phyloP scores from a whole-genome alignment of 331 rosid species.

The Quercus tomentella region DNA sequence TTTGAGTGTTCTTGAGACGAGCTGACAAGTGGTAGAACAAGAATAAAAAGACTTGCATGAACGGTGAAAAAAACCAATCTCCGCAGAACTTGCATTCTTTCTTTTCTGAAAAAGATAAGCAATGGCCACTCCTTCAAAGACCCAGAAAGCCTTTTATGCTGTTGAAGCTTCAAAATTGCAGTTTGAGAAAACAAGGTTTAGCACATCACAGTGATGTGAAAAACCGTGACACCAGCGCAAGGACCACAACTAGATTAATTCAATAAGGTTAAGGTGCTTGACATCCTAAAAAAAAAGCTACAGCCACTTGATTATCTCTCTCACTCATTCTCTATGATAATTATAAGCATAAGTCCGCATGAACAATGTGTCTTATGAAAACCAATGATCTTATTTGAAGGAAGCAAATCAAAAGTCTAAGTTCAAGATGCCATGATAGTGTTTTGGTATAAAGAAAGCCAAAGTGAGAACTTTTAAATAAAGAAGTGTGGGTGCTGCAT shows the following conservation, averaged over 20 bases:
- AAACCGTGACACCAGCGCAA: neutral
- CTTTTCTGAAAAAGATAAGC: slow-evolving; percentile 19
- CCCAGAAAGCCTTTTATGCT: slow-evolving; percentile 7
- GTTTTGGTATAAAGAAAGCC: neutral
- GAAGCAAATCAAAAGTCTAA: slow-evolving; percentile 1
- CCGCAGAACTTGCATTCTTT: slow-evolving; percentile 37
- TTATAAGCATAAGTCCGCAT: neutral
- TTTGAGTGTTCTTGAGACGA: slow-evolving; percentile 45
- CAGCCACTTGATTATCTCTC: neutral
- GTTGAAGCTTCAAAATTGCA: slow-evolving; percentile 16
- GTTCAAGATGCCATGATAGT: neutral
- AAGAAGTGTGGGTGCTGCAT: neutral
- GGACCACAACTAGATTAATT: neutral
- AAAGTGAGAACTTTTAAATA: neutral
- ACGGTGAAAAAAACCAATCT: slow-evolving; percentile 39
- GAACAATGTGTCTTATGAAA: neutral
- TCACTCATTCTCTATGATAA: neutral
- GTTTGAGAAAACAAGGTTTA: neutral
- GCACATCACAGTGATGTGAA: neutral
- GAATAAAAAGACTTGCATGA: slow-evolving; percentile 30
- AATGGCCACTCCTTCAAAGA: slow-evolving; percentile 10
- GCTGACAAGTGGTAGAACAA: slow-evolving; percentile 28
- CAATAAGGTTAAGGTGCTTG: neutral
- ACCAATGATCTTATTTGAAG: slow-evolving; percentile 7
- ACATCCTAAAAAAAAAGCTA: neutral